Evolutionary conservation across 768 basidiomycete genomes (phyloP), one percentile per base, ranked within the genome.

Genomic region (Boletales sp.): DNA sequence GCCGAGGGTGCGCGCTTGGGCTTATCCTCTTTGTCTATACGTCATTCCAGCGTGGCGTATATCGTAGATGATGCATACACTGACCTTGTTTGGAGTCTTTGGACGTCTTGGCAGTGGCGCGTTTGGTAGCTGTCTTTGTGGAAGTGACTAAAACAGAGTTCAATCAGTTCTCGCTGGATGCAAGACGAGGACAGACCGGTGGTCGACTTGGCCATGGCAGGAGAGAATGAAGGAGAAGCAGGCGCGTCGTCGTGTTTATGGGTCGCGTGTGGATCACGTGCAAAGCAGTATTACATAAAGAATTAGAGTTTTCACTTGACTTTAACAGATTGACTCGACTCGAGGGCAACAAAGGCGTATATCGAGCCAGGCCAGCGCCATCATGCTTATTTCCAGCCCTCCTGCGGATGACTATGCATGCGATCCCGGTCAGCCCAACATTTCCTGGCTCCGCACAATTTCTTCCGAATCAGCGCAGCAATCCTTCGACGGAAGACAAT

Each of bases 361-460:
- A 80, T 82, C n/a, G 81, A 84, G 63, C 74, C 75, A 2, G 80
- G 79, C 7, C 25, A 28, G 25, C 5, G 6, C 25, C 25, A 5
- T 28, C 25, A 28, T 6, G 25, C 25, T 28, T 28, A 5, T 28
- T 7, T 28, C 3, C 25, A 28, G 25, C 25, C 3, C 25, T 28
- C 47, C 63, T 15, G 15, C 65, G 0, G 65, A 48, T 14, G 90
- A 91, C 59, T 77, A 58, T 33, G 90, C 90, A 54, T 89, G 89
- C 49, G 89, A 90, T 66, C 75, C 87, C 45, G 84, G 89, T 65
- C 80, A 84, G 14, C 83, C 84, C 54, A 86, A 87, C 49, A 84
- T 85, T 54, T 86, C 88, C 61, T 57, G 68, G 44, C 76, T 77
- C 40, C 9, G 71, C 65, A 35, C 42, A 49, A 31, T 40, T 21